A percentile compares a stretch with the other conserved stretches of the same genome.
Conservation (phyloP, 1,284 basidiomycete genomes). For the Ceratobasidium sp. region DNA sequence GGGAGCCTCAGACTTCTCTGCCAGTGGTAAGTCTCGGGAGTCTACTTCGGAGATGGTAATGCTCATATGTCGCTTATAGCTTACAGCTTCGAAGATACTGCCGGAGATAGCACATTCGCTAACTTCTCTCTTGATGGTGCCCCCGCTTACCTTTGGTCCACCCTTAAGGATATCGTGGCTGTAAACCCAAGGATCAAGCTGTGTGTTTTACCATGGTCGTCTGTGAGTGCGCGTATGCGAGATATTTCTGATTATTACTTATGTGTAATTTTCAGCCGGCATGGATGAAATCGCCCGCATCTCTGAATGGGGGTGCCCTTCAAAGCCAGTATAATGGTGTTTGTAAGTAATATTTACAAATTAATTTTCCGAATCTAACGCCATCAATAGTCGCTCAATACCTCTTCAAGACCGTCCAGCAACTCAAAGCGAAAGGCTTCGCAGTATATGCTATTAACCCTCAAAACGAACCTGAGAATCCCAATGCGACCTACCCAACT, state of each 20-base stretch:
- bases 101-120: slow-evolving; percentile 58
- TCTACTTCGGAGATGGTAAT: slow-evolving; percentile 48
- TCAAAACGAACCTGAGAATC: slow-evolving; percentile 65
- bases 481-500: slow-evolving; percentile 62
- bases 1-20: slow-evolving; percentile 63
- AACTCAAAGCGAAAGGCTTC: slow-evolving; percentile 58
- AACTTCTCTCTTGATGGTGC: no score
- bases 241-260: not conserved
- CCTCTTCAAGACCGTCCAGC: slow-evolving; percentile 63
- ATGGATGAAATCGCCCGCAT: slow-evolving; percentile 62
- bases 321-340: slow-evolving; percentile 49
- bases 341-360: no score
- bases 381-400: slow-evolving; percentile 63
- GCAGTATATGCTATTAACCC: slow-evolving; percentile 60
- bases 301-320: slow-evolving; percentile 60
- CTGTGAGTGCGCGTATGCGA: slow-evolving; percentile 51
- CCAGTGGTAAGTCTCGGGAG: slow-evolving; percentile 62
- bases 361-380: no score
- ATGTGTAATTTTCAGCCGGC: slow-evolving; percentile 53
- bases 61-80: no score
- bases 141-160: slow-evolving; percentile 60
- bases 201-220: slow-evolving; percentile 64
- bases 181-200: slow-evolving; percentile 57
- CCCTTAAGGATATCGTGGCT: slow-evolving; percentile 59
- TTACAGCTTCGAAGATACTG: slow-evolving; percentile 59